Evolutionary conservation across 2,329 filamentous ascomycete genomes (phyloP), one percentile per base, ranked within the genome.

Genomic region (Cyclaneusma minus): DNA sequence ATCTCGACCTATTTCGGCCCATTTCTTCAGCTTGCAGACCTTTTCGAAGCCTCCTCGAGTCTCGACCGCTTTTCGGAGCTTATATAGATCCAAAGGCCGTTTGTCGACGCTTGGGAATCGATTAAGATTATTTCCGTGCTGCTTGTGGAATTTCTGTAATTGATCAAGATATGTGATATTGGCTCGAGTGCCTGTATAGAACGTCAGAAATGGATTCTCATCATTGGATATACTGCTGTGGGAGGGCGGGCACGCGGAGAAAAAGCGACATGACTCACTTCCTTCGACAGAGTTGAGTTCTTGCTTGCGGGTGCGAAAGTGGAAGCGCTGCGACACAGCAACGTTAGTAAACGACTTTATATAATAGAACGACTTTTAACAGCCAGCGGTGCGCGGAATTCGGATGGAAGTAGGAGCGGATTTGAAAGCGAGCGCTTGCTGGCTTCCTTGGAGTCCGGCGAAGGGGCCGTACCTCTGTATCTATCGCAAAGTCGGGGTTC

Each of bases 281-380:
- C 89, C 89, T 77, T 98, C 89, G 25, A 95, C 83, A 10, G 85
- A 92, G 52, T 98, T 98, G 34, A 98, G 62, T 52, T 95, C 87
- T 51, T 98, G 89, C 49, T 91, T 84, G 48, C 89, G 72, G 9
- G 89, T 98, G 37, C 84, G 74, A 48, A 98, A 98, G 51, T 98
- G 89, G 45, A 98, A 98, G 53, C 75, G 81, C 85, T 94, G 47
- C 38, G 37, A 35, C n/a, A n/a, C n/a, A n/a, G 11, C 21, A 28
- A 35, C 25, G 33, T 50, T 33, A 51, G 44, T 31, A 33, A 27
- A 27, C 21, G 25, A 30, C 22, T 17, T 27, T 23, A 32, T 33
- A 32, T 24, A 24, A 11, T 8, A 8, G 10, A 8, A 7, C 13
- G 13, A 8, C 13, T 24, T 13, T 8, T 24, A 15, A 11, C 4